Percentiles rank a stretch among this genome's conserved stretches.
These are phyloP conservation scores for Aspergillus viridinutans DNA, from an alignment of 2,329 filamentous ascomycete genomes.

Conservation along the genomic window DNA sequence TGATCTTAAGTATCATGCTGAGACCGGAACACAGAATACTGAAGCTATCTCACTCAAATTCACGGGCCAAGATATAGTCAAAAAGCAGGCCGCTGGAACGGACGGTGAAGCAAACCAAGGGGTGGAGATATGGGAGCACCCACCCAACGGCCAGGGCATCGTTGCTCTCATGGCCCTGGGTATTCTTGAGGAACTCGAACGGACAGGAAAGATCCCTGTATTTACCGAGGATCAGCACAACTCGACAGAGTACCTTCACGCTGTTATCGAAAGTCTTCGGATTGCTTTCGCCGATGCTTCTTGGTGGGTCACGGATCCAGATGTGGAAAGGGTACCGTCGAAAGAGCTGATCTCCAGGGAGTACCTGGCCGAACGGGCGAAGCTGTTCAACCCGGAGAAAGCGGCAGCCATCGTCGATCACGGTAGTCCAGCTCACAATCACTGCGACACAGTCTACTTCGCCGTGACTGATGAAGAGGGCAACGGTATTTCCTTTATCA, in stretches of 20 bases:
- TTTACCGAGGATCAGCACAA: constrained; percentile 75
- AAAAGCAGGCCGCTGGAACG: constrained; percentile 43
- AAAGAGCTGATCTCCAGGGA: constrained; percentile 63
- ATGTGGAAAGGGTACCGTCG: constrained; percentile 65
- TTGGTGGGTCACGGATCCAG: constrained; percentile 88
- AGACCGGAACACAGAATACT: constrained; percentile 70
- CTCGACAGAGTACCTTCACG: constrained; percentile 74
- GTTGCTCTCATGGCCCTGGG: constrained; percentile 92
- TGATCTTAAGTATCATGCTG: constrained; percentile 73
- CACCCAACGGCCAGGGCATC: constrained; percentile 93
- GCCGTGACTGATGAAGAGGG: constrained; percentile 74
- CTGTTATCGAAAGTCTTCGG: constrained; percentile 79
- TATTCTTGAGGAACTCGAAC: constrained; percentile 82
- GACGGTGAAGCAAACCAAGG: constrained; percentile 41
- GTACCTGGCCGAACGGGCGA: constrained; percentile 69
- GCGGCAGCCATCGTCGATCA: constrained; percentile 56
- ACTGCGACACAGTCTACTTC: constrained; percentile 94
- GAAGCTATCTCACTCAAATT: constrained; percentile 81
- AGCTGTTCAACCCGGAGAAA: constrained; percentile 56
- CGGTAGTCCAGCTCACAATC: constrained; percentile 78
- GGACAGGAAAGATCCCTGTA: constrained; percentile 65
- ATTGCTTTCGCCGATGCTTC: constrained; percentile 85
- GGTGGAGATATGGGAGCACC: constrained; percentile 91
- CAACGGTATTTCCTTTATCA: constrained; percentile 95
- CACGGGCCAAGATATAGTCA: constrained; percentile 58